These are phyloP conservation scores for Acer yangbiense DNA, from an alignment of 345 rosid species.

Conservation along the genomic window DNA sequence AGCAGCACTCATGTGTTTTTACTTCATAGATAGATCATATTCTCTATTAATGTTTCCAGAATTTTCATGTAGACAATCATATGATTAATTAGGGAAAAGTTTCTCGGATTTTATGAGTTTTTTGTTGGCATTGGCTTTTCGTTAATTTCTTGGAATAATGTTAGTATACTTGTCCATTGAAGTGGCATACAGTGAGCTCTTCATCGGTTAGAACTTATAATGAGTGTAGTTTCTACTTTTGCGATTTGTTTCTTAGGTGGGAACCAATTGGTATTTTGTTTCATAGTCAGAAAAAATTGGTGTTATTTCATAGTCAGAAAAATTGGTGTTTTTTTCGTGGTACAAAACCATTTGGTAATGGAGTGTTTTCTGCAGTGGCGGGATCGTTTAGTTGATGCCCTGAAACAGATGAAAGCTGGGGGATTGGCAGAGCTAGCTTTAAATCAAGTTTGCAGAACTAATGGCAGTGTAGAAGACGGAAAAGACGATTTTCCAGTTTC, in stretches of 20 bases:
- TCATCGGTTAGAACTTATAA: not conserved
- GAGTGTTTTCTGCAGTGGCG: slow-evolving; percentile 71
- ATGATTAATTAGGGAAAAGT: not conserved
- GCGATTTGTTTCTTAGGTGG: not conserved
- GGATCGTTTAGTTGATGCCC: slow-evolving; percentile 72
- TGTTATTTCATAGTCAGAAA: not conserved
- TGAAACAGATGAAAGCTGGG: slow-evolving; percentile 73
- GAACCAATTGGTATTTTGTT: slow-evolving; percentile 12
- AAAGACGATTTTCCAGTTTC: slow-evolving; percentile 48
- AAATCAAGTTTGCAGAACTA: slow-evolving; percentile 45
- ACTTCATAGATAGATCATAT: not conserved
- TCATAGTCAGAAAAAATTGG: not conserved
- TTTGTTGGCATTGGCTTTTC: not conserved
- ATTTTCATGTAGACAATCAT: not conserved
- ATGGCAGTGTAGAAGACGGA: slow-evolving; percentile 48
- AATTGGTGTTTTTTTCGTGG: not conserved
- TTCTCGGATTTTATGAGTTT: not conserved
- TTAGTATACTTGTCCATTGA: not conserved
- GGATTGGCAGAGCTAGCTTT: slow-evolving; percentile 46
- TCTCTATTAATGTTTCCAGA: not conserved
- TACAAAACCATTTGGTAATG: slow-evolving; percentile 11
- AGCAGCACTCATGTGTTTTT: not conserved
- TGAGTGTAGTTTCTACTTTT: slow-evolving; percentile 7
- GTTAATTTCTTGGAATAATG: not conserved
- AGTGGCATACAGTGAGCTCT: not conserved